phyloP scores from a whole-genome alignment of 345 rosid species.

The Murraya paniculata region DNA sequence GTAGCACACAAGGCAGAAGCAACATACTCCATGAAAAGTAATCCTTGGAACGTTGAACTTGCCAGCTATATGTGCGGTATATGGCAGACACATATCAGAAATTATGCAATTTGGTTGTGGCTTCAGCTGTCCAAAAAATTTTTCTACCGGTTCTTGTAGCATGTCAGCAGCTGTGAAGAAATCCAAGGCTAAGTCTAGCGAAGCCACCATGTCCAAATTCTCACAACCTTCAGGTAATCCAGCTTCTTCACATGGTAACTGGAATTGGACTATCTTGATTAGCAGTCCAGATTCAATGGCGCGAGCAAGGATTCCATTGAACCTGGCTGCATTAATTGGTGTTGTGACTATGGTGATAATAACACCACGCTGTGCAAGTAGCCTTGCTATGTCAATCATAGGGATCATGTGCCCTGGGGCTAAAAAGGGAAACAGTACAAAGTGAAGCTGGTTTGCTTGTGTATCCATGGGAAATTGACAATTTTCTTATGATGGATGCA shows the following conservation, averaged over 20 bases:
- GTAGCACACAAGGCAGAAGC: constrained; percentile 32
- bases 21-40: constrained; percentile 30
- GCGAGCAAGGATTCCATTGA: background rate
- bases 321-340: background rate
- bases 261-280: background rate
- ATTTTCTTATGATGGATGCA: background rate
- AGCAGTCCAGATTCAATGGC: background rate
- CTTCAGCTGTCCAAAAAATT: constrained; percentile 2
- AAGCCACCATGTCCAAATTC: background rate
- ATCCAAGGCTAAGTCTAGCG: background rate
- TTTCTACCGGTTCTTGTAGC: constrained; percentile 13
- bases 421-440: constrained; percentile 41
- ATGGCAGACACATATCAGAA: constrained; percentile 34
- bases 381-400: constrained; percentile 38
- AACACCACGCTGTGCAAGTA: constrained; percentile 33
- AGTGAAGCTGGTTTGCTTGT: constrained; percentile 28
- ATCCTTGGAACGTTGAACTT: constrained; percentile 33
- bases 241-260: background rate
- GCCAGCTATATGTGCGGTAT: constrained; percentile 21
- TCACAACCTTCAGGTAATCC: constrained; percentile 2
- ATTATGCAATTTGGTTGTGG: constrained; percentile 32
- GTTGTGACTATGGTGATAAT: constrained; percentile 35
- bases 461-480: background rate
- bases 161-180: background rate
- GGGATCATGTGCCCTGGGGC: constrained; percentile 52